Evolutionary conservation across 805 yeast genomes (phyloP), one percentile per base, ranked within the genome.

Genomic region (Saccharomycopsis sp.): DNA sequence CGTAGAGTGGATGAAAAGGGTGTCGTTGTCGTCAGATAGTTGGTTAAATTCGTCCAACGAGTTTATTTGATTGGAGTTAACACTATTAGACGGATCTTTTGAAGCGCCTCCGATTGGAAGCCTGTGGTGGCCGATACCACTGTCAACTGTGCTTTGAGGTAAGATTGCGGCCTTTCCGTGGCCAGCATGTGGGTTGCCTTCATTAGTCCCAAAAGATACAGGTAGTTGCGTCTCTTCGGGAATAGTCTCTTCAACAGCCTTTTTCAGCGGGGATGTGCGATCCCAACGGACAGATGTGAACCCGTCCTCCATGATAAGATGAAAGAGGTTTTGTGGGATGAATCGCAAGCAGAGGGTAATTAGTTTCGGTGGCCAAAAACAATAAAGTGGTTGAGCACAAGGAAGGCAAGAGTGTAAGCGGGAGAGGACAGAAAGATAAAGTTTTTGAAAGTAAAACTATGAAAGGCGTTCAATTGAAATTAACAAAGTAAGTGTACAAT

Each of bases 1-100:
- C 2, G 57, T 61, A 1, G 79, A 71, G 34, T 70, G 66, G 54
- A 78, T 74, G 59, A 52, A 72, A 40, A 70, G 50, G 0, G 57
- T 37, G 29, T 53, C 53, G 20, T 50, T 52, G 3, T 61, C 63
- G 21, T 53, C 61, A 5, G 20, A 21, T 5, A 24, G 20, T 23
- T 40, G 41, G 51, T 24, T 16, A 15, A 51, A 24, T 41, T 40
- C 44, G 3, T 23, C 41, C 21, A 24, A 53, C 9, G 51, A 12
- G 41, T 34, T 51, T 34, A 24, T 41, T 34, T 53, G 50, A 21
- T 15, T 37, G 24, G 23, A 14, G 29, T 23, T 16, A 18, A n/a
- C 20, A 46, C 50, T 16, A 5, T 16, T n/a, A 23, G 4, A 4
- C n/a, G 15, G 23, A 12, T 20, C 58, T 18, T 53, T 57, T 47